Percentiles rank a stretch among this genome's conserved stretches.
phyloP scores from a whole-genome alignment of 257 asterid species.

The Schizonepeta tenuifolia region DNA sequence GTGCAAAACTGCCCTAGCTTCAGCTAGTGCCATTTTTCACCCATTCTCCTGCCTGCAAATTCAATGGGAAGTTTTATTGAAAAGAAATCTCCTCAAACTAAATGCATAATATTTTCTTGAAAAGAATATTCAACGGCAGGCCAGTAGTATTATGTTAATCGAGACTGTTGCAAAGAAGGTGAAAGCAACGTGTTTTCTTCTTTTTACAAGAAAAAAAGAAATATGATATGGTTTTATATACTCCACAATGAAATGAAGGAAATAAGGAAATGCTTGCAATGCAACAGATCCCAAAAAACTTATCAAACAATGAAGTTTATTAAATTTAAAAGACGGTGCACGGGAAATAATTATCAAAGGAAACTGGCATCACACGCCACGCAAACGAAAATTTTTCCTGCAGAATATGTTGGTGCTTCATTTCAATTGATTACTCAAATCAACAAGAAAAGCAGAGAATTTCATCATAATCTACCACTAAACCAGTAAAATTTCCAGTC shows the following conservation, averaged over 20 bases:
- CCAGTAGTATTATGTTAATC: too few relatives aligned
- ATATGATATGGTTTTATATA: too few relatives aligned
- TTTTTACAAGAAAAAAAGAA: not conserved
- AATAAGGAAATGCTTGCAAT: not conserved
- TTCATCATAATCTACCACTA: slow-evolving; percentile 6
- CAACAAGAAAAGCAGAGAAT: slow-evolving; percentile 3
- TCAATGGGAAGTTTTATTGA: slow-evolving; percentile 1
- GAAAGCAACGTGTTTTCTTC: not conserved
- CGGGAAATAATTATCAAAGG: not conserved
- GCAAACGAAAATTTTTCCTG: slow-evolving; percentile 12
- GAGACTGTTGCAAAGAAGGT: not conserved
- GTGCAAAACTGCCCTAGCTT: slow-evolving; percentile 88
- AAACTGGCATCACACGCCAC: slow-evolving; percentile 4
- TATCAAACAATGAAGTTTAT: not conserved
- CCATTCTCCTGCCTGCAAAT: slow-evolving; percentile 45
- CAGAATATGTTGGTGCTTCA: slow-evolving; percentile 4
- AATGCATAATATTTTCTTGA: not conserved
- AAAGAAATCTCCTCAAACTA: not conserved
- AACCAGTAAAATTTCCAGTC: not conserved
- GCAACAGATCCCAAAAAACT: not conserved
- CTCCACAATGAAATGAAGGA: slow-evolving; percentile 8
- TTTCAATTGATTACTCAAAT: slow-evolving; percentile 16
- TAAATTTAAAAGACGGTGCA: slow-evolving; percentile 1
- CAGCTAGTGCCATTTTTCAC: slow-evolving; percentile 70
- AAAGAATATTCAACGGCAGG: too few relatives aligned